These are phyloP conservation scores for Aspergillus piperis DNA, from an alignment of 2,329 filamentous ascomycete genomes.

Conservation along the genomic window DNA sequence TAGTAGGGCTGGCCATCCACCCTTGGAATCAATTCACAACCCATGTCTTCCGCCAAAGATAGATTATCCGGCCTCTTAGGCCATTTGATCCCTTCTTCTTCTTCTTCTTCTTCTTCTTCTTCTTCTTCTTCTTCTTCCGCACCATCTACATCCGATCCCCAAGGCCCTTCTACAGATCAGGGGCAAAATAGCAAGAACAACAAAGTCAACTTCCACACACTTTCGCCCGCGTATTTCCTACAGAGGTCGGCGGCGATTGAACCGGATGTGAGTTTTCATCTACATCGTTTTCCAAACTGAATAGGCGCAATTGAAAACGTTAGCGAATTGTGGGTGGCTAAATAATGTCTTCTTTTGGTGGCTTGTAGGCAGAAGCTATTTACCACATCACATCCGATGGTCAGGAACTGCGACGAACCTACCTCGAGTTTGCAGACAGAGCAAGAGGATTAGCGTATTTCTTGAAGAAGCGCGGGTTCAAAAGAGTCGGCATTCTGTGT, in stretches of 20 bases:
- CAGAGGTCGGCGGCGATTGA: conserved; percentile 85
- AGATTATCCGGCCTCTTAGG: conserved; percentile 33
- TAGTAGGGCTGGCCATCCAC: background rate
- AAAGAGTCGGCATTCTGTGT: conserved; percentile 78
- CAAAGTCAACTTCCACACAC: conserved; percentile 52
- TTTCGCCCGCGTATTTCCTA: conserved; percentile 85
- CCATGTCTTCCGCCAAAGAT: conserved; percentile 31
- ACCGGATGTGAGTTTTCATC: conserved; percentile 59
- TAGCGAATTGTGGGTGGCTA: background rate
- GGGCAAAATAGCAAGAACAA: too few species aligned
- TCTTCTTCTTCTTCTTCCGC: conserved; percentile 2
- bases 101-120: conserved; percentile 7
- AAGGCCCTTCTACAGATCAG: conserved; percentile 25
- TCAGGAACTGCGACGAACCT: conserved; percentile 71
- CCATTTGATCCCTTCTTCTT: conserved; percentile 27
- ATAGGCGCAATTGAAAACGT: too few species aligned
- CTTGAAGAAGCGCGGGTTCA: conserved; percentile 70
- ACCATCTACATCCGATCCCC: too few species aligned
- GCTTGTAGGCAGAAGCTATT: conserved; percentile 71
- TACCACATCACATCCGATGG: conserved; percentile 81
- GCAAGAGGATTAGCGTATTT: conserved; percentile 87
- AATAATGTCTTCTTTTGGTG: background rate
- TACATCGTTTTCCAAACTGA: background rate
- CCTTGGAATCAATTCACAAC: background rate
- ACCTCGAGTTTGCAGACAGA: conserved; percentile 80